These are phyloP conservation scores for Galerina sulciceps DNA, from an alignment of 768 basidiomycete genomes.

Conservation along the genomic window DNA sequence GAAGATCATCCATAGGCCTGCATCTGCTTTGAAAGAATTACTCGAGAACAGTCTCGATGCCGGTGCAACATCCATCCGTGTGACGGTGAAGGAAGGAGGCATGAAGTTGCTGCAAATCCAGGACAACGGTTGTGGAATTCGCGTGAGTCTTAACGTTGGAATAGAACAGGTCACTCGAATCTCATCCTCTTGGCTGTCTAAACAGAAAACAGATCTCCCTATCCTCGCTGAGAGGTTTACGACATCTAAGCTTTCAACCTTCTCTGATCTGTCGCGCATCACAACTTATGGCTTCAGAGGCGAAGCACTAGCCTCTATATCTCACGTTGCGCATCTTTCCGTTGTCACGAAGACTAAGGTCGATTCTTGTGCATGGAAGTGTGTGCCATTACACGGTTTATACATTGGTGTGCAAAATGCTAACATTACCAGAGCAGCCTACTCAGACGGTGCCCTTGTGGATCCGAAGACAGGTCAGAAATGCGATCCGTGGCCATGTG, in stretches of 20 bases:
- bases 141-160: slow-evolving; percentile 51
- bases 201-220: slow-evolving; percentile 83
- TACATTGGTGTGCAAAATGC: neutral
- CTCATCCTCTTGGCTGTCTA: neutral
- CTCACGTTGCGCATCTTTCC: slow-evolving; percentile 87
- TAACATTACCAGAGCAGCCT: slow-evolving; percentile 66
- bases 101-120: slow-evolving; percentile 94
- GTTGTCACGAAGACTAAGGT: slow-evolving; percentile 89
- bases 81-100: slow-evolving; percentile 94
- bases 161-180: neutral
- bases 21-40: slow-evolving; percentile 95
- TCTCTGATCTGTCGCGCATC: slow-evolving; percentile 83
- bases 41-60: slow-evolving; percentile 97
- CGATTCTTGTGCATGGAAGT: slow-evolving; percentile 94
- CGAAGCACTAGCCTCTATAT: slow-evolving; percentile 95
- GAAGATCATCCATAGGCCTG: slow-evolving; percentile 62
- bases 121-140: slow-evolving; percentile 95
- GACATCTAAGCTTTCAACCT: slow-evolving; percentile 88
- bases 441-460: slow-evolving; percentile 76
- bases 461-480: slow-evolving; percentile 72
- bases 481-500: slow-evolving; percentile 84
- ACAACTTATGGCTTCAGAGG: slow-evolving; percentile 96
- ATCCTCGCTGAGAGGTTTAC: slow-evolving; percentile 95
- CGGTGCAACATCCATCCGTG: slow-evolving; percentile 80
- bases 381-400: slow-evolving; percentile 33